phyloP scores from a whole-genome alignment of 768 basidiomycete species.

The Suillus luteus region DNA sequence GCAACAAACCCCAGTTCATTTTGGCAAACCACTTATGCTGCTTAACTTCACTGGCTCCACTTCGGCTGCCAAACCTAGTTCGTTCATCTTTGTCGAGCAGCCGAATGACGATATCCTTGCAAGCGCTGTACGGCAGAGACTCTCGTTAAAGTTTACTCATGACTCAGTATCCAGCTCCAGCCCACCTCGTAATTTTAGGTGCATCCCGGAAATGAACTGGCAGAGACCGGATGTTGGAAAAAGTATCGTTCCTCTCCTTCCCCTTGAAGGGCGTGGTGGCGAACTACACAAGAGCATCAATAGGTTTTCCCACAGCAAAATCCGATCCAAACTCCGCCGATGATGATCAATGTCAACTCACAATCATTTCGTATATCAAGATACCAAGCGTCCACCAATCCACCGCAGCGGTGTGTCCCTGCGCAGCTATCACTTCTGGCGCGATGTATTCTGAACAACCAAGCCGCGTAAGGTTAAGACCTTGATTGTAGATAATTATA shows the following conservation, averaged over 20 bases:
- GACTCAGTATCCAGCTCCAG: conserved; percentile 15
- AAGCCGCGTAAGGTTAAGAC: not conserved
- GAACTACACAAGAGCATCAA: conserved; percentile 62
- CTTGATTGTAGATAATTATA: conserved; percentile 2
- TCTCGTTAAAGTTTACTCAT: conserved; percentile 17
- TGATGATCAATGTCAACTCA: conserved; percentile 49
- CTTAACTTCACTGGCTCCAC: conserved; percentile 98
- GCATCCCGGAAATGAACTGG: conserved; percentile 86
- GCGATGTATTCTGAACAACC: conserved; percentile 88
- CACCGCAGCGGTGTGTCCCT: conserved; percentile 96
- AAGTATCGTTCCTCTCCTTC: conserved; percentile 89
- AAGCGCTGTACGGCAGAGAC: conserved; percentile 52
- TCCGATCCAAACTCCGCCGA: conserved; percentile 11
- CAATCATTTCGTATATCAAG: conserved; percentile 98
- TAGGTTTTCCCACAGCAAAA: conserved; percentile 25
- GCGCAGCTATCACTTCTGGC: conserved; percentile 95
- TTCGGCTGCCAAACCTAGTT: conserved; percentile 85
- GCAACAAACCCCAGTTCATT: conserved; percentile 94
- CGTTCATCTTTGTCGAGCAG: conserved; percentile 91
- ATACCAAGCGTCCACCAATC: conserved; percentile 99
- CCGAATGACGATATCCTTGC: conserved; percentile 86
- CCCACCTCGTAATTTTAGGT: conserved; percentile 77
- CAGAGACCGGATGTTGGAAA: conserved; percentile 89
- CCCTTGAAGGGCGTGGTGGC: conserved; percentile 99
- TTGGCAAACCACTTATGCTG: conserved; percentile 98